Base-by-base conservation (phyloP, 768 basidiomycete genomes). In the Russula sp. region DNA sequence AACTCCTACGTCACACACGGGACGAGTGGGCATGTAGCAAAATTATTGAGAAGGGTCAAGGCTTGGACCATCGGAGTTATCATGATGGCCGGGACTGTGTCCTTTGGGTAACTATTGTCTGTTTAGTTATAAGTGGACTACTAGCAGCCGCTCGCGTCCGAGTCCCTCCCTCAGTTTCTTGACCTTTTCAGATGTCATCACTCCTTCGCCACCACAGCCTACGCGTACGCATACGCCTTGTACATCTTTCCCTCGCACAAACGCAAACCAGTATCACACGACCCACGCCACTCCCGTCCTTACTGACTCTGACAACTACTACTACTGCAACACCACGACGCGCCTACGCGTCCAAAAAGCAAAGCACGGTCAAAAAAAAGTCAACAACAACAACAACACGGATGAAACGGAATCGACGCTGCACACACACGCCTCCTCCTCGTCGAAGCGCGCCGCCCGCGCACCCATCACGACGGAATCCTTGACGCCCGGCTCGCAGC, bases 401-500 rank as follows among this genome's bases (percentile, higher is more conserved):
- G 34, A 26, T 1, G 32, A 46, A 46, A 22, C 24, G 2, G 46
- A 60, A 49, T 51, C 20, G 16, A 44, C 4, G 9, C 10, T 3
- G n/a, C 7, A 9, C 13, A 38, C 14, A 26, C 36, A 22, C 36
- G 30, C 24, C 46, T 50, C 24, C 38, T 55, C 24, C 46, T 50
- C 24, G 30, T 55, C 65, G 36, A 66, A 62, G 24, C 68, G 59
- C 46, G 59, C 36, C 6, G 26, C 61, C 20, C 65, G 62, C 38
- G 62, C 36, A 3, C 32, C 66, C 24, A 64, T 71, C 44, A 80
- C 85, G 2, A 89, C 90, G 1, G 77, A 81, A 22, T 76, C 76
- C 40, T 79, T 92, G 62, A 75, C 89, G 42, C 90, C 90, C 0
- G 83, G 84, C 38, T 92, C 90, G 3, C 78, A 87, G 71, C 82